A percentile compares a stretch with the other conserved stretches of the same genome.
phyloP scores from a whole-genome alignment of 495 filamentous ascomycete species.

The Daldinia grandis region DNA sequence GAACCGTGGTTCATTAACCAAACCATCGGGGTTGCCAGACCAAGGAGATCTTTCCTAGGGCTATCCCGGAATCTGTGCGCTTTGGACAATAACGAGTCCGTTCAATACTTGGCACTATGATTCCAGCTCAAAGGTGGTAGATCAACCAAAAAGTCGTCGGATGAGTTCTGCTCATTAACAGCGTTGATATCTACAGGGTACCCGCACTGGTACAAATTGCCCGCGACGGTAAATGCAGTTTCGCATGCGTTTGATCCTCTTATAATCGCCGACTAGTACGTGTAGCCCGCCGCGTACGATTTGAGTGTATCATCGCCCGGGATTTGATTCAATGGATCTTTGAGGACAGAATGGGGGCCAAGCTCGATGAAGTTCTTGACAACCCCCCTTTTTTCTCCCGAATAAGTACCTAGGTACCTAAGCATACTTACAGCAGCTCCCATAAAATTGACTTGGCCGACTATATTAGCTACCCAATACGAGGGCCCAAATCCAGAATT shows the following conservation, averaged over 20 bases:
- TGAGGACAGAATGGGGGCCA: neutral
- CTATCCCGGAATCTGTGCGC: conserved; percentile 9
- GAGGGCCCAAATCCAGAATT: neutral
- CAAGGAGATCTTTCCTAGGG: conserved; percentile 57
- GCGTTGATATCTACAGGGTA: neutral
- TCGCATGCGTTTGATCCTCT: neutral
- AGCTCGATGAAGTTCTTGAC: neutral
- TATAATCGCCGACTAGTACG: neutral
- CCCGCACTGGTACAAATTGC: neutral
- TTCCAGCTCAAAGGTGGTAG: conserved; percentile 57
- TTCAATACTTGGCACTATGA: conserved; percentile 55
- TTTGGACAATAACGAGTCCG: conserved; percentile 50
- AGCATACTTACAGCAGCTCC: neutral
- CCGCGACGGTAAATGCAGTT: neutral
- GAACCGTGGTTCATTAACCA: conserved; percentile 53
- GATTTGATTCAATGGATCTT: neutral
- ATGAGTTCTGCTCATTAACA: neutral
- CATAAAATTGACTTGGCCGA: neutral
- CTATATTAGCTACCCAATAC: neutral
- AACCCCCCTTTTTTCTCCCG: neutral
- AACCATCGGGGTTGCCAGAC: conserved; percentile 45
- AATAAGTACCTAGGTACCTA: too few species aligned
- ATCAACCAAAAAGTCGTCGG: conserved; percentile 16
- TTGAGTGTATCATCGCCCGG: neutral
- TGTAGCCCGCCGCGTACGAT: neutral